A percentile compares a stretch with the other conserved stretches of the same genome.
phyloP scores from a whole-genome alignment of 306 rosid genomes.

The Fagus sylvatica region DNA sequence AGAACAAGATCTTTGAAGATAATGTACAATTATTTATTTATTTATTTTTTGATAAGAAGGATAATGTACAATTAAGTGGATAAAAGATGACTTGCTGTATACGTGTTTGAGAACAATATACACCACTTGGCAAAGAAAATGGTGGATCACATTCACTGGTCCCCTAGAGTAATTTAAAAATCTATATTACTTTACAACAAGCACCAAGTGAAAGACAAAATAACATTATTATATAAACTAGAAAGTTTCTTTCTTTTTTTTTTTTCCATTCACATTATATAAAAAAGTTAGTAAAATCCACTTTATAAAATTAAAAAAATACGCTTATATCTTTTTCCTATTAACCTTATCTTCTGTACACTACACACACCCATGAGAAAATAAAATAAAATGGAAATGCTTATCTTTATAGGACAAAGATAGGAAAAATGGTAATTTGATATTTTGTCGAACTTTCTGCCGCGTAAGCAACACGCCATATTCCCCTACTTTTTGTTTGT shows the following conservation, averaged over 20 bases:
- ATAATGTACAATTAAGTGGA: conserved; percentile 13
- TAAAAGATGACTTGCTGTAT: neutral
- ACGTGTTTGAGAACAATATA: neutral
- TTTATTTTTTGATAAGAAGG: neutral
- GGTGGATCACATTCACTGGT: conserved; percentile 5
- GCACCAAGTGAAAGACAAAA: conserved; percentile 1
- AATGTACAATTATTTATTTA: conserved; percentile 6
- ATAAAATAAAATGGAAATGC: neutral
- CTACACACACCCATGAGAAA: neutral
- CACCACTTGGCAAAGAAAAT: neutral
- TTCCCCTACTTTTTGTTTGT: conserved; percentile 3
- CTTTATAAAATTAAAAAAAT: neutral
- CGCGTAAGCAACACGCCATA: conserved; percentile 26
- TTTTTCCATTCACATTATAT: too few species aligned
- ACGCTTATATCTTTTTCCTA: neutral
- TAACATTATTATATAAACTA: neutral
- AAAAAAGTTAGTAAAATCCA: too few species aligned
- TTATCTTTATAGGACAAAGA: neutral
- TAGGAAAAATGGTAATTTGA: neutral
- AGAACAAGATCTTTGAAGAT: conserved; percentile 11
- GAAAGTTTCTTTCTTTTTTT: neutral
- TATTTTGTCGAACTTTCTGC: neutral
- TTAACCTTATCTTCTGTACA: neutral
- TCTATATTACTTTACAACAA: neutral
- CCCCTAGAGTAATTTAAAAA: neutral